These are phyloP conservation scores for Sphaerostilbella broomeana DNA, from an alignment of 2,329 filamentous ascomycete genomes.

Conservation along the genomic window DNA sequence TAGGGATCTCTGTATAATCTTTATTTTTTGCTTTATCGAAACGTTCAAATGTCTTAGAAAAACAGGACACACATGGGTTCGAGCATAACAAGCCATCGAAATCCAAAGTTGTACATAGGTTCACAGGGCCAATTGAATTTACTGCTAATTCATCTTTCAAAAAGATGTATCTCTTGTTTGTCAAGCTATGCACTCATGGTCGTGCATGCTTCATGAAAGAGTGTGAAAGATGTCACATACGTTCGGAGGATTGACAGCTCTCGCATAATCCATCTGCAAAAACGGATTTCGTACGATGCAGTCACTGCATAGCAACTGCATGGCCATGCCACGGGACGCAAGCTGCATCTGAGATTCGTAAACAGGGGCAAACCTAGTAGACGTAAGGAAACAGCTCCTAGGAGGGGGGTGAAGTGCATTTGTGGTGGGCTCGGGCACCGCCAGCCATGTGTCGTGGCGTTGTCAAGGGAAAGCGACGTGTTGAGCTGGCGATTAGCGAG, in stretches of 20 bases:
- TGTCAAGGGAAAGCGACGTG: background rate
- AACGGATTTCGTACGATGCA: conserved; percentile 5
- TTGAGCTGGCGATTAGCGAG: background rate
- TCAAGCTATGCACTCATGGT: too few relatives aligned
- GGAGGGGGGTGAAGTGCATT: background rate
- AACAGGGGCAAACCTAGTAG: background rate
- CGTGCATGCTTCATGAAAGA: too few relatives aligned
- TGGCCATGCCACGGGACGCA: conserved; percentile 11
- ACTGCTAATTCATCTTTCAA: too few relatives aligned
- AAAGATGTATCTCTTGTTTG: background rate
- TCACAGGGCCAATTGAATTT: too few relatives aligned
- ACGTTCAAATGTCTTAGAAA: background rate
- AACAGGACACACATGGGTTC: too few relatives aligned
- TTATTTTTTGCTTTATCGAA: background rate
- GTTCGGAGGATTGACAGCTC: background rate
- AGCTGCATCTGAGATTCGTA: conserved; percentile 1
- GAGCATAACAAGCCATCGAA: too few relatives aligned
- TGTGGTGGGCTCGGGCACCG: background rate
- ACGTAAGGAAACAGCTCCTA: background rate
- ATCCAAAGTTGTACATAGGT: too few relatives aligned
- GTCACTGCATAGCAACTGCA: conserved; percentile 11
- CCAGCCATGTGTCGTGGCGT: background rate
- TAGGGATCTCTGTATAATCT: background rate
- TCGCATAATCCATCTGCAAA: background rate
- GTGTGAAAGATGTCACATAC: too few relatives aligned